Percentiles rank a stretch among this genome's conserved stretches.
These are phyloP conservation scores for Thielaviopsis ethacetica DNA, from an alignment of 2,329 filamentous ascomycete genomes.

Conservation along the genomic window DNA sequence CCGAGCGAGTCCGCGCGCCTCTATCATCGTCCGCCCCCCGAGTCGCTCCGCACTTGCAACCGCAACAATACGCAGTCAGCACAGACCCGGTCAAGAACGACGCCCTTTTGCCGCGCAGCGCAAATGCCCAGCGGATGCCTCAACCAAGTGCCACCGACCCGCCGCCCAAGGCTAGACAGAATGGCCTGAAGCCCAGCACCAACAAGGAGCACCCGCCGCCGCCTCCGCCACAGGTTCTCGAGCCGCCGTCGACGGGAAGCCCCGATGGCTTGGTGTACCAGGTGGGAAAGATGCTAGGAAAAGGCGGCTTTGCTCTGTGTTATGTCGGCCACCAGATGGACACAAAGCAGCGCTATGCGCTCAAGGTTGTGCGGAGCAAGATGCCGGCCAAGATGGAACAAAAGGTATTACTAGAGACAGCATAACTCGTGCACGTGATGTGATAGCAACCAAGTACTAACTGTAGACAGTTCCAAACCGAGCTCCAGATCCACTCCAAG, in stretches of 20 bases:
- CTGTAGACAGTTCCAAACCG: slow-evolving; percentile 46
- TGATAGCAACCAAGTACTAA: not conserved
- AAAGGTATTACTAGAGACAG: slow-evolving; percentile 37
- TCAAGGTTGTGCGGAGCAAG: slow-evolving; percentile 71
- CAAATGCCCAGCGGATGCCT: slow-evolving; percentile 40
- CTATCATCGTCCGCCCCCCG: slow-evolving; percentile 6
- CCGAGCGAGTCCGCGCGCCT: slow-evolving; percentile 8
- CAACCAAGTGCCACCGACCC: slow-evolving; percentile 26
- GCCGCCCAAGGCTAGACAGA: slow-evolving; percentile 35
- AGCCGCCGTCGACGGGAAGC: slow-evolving; percentile 52
- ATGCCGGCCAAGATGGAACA: slow-evolving; percentile 75
- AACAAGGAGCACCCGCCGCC: slow-evolving; percentile 52
- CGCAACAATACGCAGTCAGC: not conserved
- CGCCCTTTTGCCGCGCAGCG: slow-evolving; percentile 48
- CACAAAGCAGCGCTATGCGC: slow-evolving; percentile 50
- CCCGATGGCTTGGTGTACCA: slow-evolving; percentile 56
- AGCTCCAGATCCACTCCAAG: slow-evolving; percentile 96
- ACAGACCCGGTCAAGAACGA: slow-evolving; percentile 33
- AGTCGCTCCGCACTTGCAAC: not conserved
- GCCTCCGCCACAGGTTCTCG: slow-evolving; percentile 41
- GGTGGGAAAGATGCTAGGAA: slow-evolving; percentile 58
- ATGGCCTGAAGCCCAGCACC: slow-evolving; percentile 33
- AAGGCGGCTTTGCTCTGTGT: slow-evolving; percentile 71
- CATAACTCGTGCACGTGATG: not conserved
- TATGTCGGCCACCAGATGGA: slow-evolving; percentile 54